phyloP scores from a whole-genome alignment of 495 filamentous ascomycete species.

The Entonaema liquescens region DNA sequence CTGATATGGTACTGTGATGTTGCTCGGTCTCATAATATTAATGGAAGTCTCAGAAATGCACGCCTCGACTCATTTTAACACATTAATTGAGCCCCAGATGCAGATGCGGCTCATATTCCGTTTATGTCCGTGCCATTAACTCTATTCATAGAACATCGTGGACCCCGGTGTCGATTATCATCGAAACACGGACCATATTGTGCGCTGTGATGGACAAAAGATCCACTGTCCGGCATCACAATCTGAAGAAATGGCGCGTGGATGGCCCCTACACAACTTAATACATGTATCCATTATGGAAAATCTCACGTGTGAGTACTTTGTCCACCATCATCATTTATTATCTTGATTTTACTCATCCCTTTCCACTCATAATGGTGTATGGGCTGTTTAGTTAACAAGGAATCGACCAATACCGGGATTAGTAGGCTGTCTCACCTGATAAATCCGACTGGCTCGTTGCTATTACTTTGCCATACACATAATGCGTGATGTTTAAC shows the following conservation, averaged over 20 bases:
- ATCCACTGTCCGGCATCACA: constrained; percentile 7
- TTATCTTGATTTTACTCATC: background rate
- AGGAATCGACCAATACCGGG: constrained; percentile 19
- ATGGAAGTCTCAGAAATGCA: constrained; percentile 16
- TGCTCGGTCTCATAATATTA: constrained; percentile 22
- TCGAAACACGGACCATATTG: constrained; percentile 33
- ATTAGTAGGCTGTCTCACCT: constrained; percentile 26
- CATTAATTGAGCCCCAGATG: constrained; percentile 28
- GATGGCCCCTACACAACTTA: background rate
- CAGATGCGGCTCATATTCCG: constrained; percentile 36
- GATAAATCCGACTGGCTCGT: constrained; percentile 34
- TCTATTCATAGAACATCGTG: constrained; percentile 41
- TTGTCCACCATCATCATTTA: background rate
- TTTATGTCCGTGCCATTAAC: constrained; percentile 24
- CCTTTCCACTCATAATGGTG: background rate
- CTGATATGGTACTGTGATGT: constrained; percentile 28
- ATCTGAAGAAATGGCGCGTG: background rate
- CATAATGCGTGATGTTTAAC: constrained; percentile 24
- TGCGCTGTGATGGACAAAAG: constrained; percentile 22
- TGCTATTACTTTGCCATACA: background rate
- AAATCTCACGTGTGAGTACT: background rate
- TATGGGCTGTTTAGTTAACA: constrained; percentile 4
- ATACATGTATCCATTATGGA: no score
- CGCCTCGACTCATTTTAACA: constrained; percentile 25
- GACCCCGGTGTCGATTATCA: constrained; percentile 20